These are phyloP conservation scores for Pichia scutulata DNA, from an alignment of 805 yeast species.

Conservation along the genomic window DNA sequence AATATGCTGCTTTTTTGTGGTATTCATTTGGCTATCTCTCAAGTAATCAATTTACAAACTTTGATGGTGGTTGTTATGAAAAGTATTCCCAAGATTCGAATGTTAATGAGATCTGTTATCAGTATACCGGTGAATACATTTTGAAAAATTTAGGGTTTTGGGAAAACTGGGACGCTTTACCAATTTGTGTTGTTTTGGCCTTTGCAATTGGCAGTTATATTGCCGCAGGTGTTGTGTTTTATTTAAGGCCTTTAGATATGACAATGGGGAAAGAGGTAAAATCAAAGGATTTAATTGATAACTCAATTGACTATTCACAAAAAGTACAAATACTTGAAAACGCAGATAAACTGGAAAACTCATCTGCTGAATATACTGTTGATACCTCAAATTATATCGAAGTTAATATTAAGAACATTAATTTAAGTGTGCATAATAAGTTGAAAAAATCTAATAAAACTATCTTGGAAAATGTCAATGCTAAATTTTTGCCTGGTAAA, in stretches of 20 bases:
- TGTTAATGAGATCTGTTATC: slow-evolving; percentile 33
- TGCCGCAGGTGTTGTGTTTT: slow-evolving; percentile 40
- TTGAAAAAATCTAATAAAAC: slow-evolving; percentile 19
- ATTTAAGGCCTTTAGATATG: slow-evolving; percentile 43
- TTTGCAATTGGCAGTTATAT: slow-evolving; percentile 51
- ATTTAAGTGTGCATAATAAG: slow-evolving; percentile 19
- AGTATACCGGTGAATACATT: slow-evolving; percentile 49
- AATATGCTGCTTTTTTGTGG: slow-evolving; percentile 70
- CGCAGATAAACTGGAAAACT: background rate
- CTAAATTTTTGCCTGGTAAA: slow-evolving; percentile 44
- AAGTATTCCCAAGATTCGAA: slow-evolving; percentile 28
- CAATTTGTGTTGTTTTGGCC: slow-evolving; percentile 50
- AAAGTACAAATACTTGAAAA: background rate
- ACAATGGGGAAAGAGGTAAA: slow-evolving; percentile 35
- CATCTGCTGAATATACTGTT: background rate
- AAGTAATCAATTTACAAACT: slow-evolving; percentile 60
- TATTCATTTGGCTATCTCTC: slow-evolving; percentile 64
- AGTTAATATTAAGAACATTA: slow-evolving; percentile 16
- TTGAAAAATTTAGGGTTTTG: slow-evolving; percentile 54
- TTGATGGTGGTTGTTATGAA: slow-evolving; percentile 45
- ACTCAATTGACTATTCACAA: slow-evolving; percentile 9
- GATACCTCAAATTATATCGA: slow-evolving; percentile 5
- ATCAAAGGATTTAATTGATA: slow-evolving; percentile 11
- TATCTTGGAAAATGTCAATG: slow-evolving; percentile 40
- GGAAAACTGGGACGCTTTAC: slow-evolving; percentile 55